A percentile compares a stretch with the other conserved stretches of the same genome.
These are phyloP conservation scores for Lyophyllum atratum DNA, from an alignment of 768 basidiomycete genomes.

Conservation along the genomic window DNA sequence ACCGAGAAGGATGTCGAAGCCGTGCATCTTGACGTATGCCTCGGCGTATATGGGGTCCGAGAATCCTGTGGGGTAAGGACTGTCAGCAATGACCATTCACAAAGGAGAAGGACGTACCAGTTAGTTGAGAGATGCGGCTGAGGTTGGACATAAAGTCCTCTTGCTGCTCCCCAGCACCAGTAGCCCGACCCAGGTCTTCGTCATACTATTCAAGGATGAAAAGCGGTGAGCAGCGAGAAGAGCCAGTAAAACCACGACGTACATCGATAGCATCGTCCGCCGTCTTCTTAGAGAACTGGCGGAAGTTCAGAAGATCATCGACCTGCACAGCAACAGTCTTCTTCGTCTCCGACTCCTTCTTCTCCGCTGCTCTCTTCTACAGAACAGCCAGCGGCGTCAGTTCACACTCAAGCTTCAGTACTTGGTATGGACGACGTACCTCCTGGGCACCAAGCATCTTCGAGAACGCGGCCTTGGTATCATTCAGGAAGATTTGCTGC, in stretches of 20 bases:
- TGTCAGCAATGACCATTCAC: not conserved
- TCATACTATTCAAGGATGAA: constrained; percentile 61
- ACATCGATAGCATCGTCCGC: constrained; percentile 79
- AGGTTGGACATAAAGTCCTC: constrained; percentile 96
- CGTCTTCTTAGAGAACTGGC: constrained; percentile 94
- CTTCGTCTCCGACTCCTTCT: constrained; percentile 78
- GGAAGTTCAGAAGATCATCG: constrained; percentile 89
- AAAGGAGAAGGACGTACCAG: too few relatives aligned
- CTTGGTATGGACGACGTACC: constrained; percentile 39
- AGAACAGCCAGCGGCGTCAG: not conserved
- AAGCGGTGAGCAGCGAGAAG: constrained; percentile 4
- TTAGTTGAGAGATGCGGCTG: constrained; percentile 90
- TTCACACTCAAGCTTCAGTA: too few relatives aligned
- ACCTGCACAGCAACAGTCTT: constrained; percentile 80
- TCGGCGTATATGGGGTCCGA: constrained; percentile 99
- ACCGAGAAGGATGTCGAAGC: constrained; percentile 96
- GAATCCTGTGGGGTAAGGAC: constrained; percentile 63
- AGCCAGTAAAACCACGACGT: constrained; percentile 19
- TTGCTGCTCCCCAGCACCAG: constrained; percentile 77
- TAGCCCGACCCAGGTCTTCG: constrained; percentile 86
- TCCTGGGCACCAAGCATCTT: constrained; percentile 97
- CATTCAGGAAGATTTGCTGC: constrained; percentile 75
- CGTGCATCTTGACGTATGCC: constrained; percentile 96
- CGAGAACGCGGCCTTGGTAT: constrained; percentile 89
- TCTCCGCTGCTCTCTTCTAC: constrained; percentile 88